Conservation (phyloP, 78 protist species). For the Emiliania huxleyi region DNA sequence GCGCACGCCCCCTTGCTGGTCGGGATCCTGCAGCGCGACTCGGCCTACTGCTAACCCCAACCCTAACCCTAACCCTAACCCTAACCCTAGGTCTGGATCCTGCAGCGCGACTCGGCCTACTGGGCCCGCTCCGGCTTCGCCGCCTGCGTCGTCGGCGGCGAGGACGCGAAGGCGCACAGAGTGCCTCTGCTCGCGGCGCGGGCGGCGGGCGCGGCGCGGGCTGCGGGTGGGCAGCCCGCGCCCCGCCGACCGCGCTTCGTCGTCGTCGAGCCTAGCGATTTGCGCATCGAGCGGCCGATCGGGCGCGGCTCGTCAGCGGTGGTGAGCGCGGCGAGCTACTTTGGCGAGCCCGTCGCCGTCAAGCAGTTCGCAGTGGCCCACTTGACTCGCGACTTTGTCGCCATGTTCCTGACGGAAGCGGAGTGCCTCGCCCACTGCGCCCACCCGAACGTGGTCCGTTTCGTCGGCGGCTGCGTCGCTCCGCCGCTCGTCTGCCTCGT, state of each 20-base stretch:
- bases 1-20: background rate
- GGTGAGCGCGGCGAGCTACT: background rate
- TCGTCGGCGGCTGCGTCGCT: constrained; percentile 21
- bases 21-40: background rate
- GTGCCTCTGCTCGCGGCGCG: background rate
- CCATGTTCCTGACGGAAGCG: background rate
- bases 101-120: background rate
- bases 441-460: background rate
- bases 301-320: background rate
- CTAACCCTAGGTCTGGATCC: too few relatives aligned
- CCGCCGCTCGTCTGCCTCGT: background rate
- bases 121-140: background rate
- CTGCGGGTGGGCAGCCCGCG: background rate
- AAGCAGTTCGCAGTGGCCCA: background rate
- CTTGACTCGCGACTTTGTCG: background rate
- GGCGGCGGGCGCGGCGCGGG: background rate
- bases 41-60: too few relatives aligned
- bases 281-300: background rate
- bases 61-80: too few relatives aligned
- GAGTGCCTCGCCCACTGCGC: constrained; percentile 3
- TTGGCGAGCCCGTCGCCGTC: background rate
- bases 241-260: background rate
- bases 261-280: background rate
- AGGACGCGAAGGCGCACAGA: background rate
- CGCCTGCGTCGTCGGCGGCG: background rate